These are phyloP conservation scores for Microglena sp. DNA, from an alignment of 139 green algal genomes.

Conservation along the genomic window DNA sequence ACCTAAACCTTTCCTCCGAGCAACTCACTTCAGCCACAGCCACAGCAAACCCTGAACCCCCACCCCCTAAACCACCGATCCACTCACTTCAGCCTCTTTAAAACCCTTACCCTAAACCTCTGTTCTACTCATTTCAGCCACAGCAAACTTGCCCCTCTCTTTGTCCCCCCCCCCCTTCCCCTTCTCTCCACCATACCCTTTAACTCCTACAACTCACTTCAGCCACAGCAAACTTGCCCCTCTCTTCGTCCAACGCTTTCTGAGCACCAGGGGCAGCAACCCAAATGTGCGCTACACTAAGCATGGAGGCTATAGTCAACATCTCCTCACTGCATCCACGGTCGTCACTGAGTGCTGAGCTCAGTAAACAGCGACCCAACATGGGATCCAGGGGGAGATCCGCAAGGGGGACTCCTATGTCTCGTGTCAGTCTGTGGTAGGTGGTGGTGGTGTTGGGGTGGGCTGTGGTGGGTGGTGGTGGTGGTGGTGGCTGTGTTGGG, in stretches of 20 bases:
- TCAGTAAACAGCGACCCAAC: conserved; percentile 53
- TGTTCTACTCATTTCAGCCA: conserved; percentile 60
- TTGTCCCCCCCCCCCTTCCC: too few species aligned
- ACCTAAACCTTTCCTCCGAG: too few species aligned
- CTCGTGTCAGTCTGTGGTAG: conserved; percentile 40
- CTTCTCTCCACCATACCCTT: too few species aligned
- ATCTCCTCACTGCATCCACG: conserved; percentile 33
- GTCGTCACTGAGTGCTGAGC: conserved; percentile 12
- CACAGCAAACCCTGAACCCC: too few species aligned
- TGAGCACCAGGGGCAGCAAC: conserved; percentile 12
- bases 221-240: too few species aligned
- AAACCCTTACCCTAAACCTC: too few species aligned
- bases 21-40: too few species aligned
- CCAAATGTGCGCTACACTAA: conserved; percentile 16
- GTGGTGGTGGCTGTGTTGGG: neutral
- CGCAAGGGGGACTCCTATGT: conserved; percentile 48
- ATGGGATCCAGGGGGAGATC: conserved; percentile 62
- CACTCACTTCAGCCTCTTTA: too few species aligned
- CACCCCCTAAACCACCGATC: too few species aligned
- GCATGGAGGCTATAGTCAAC: conserved; percentile 18
- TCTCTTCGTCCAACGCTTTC: too few species aligned
- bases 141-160: conserved; percentile 60
- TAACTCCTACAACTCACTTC: too few species aligned
- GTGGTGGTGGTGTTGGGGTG: neutral
- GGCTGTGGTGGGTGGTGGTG: neutral